These are phyloP conservation scores for Starmerella bacillaris DNA, from an alignment of 805 yeast genomes.

Conservation along the genomic window DNA sequence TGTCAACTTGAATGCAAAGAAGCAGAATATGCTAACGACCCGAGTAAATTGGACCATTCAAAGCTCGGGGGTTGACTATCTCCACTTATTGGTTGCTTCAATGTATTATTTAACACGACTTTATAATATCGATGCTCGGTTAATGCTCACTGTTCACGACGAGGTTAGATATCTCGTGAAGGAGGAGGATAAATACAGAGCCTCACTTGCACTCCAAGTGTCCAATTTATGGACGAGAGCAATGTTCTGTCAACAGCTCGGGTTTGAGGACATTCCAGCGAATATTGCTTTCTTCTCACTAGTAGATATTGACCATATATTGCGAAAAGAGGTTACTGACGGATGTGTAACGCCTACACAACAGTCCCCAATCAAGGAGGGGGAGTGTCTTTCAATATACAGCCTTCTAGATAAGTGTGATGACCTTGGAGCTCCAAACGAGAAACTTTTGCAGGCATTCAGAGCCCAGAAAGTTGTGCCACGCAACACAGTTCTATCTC, in stretches of 20 bases:
- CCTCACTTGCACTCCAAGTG: conserved; percentile 70
- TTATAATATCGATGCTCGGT: conserved; percentile 54
- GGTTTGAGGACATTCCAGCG: conserved; percentile 78
- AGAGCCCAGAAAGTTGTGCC: neutral
- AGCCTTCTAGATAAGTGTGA: conserved; percentile 27
- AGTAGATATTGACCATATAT: conserved; percentile 72
- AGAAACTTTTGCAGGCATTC: neutral
- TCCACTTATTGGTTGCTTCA: conserved; percentile 65
- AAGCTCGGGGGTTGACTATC: conserved; percentile 91
- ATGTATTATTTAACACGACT: conserved; percentile 64
- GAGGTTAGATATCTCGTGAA: conserved; percentile 70
- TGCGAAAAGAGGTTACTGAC: conserved; percentile 84
- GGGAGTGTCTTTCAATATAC: conserved; percentile 53
- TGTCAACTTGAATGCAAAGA: conserved; percentile 35
- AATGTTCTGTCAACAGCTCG: conserved; percentile 82
- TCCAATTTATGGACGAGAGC: conserved; percentile 93
- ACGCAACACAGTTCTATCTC: neutral
- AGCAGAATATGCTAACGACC: conserved; percentile 56
- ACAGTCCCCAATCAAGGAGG: conserved; percentile 50
- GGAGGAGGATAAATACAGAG: conserved; percentile 54
- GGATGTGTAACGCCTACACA: conserved; percentile 87
- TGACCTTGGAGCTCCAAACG: conserved; percentile 5
- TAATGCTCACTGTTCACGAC: conserved; percentile 82
- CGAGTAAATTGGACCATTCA: conserved; percentile 96
- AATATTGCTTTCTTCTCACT: conserved; percentile 90